Evolutionary conservation across 2,329 filamentous ascomycete genomes (phyloP).

Genomic region (Phyllosticta citriasiana): DNA sequence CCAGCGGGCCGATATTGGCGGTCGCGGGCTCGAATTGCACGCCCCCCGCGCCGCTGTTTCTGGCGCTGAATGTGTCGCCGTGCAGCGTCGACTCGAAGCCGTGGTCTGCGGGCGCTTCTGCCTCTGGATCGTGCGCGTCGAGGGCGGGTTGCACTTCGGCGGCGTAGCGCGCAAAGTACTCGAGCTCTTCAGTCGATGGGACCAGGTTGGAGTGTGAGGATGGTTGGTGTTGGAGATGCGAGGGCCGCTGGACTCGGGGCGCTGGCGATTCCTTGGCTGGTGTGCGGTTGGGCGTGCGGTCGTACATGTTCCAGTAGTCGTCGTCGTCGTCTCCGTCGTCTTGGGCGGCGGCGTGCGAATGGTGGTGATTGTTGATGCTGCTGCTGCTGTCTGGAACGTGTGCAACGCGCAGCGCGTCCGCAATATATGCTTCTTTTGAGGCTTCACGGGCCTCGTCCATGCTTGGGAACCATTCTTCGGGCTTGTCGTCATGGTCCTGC

Average conservation of each 20-base stretch:
- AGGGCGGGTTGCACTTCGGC: constrained; percentile 66
- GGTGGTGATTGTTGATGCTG: constrained; percentile 6
- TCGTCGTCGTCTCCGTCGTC: constrained; percentile 58
- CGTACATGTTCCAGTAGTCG: constrained; percentile 72
- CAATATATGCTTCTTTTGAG: constrained; percentile 12
- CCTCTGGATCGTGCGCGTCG: constrained; percentile 73
- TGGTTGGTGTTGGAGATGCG: neutral
- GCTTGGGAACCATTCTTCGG: constrained; percentile 45
- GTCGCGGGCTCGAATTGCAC: constrained; percentile 35
- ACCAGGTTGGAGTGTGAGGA: constrained; percentile 13
- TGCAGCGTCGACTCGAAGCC: constrained; percentile 42
- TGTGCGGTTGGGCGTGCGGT: constrained; percentile 57
- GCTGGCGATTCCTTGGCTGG: constrained; percentile 57
- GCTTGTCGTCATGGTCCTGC: constrained; percentile 46
- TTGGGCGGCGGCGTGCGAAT: neutral
- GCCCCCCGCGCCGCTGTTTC: constrained; percentile 23
- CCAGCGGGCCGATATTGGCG: constrained; percentile 22
- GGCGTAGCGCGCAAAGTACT: constrained; percentile 69
- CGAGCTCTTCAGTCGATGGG: constrained; percentile 46
- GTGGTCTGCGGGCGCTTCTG: constrained; percentile 41
- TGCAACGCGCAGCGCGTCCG: constrained; percentile 1
- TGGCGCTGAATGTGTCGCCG: constrained; percentile 38
- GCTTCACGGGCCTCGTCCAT: constrained; percentile 53
- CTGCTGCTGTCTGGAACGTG: constrained; percentile 1
- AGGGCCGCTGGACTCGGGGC: constrained; percentile 31